These are phyloP conservation scores for Erysimum cheiri DNA, from an alignment of 441 rosid species.

Conservation along the genomic window DNA sequence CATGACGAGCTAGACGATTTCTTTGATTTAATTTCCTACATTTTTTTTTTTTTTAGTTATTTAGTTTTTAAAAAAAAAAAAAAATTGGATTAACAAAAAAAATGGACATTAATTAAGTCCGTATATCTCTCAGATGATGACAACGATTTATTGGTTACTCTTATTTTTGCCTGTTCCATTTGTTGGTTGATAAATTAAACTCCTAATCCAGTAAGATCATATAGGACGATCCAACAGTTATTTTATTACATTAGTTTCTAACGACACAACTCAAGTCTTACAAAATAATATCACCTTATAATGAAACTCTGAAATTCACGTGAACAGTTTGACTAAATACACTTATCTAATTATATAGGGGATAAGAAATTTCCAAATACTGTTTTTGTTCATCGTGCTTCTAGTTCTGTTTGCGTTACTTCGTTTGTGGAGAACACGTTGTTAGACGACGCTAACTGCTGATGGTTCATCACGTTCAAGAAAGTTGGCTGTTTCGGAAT, in stretches of 20 bases:
- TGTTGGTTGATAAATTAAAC: neutral
- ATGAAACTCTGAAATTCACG: neutral
- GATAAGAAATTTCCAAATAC: neutral
- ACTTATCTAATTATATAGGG: too few species aligned
- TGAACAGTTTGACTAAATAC: neutral
- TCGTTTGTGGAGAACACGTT: neutral
- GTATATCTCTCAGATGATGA: neutral
- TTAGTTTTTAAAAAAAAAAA: too few species aligned
- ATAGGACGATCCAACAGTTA: neutral
- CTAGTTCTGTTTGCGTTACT: neutral
- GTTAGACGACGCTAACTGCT: neutral
- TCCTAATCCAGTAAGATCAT: neutral
- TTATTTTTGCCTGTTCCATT: neutral
- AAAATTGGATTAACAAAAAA: too few species aligned
- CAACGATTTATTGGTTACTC: neutral
- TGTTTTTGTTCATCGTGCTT: neutral
- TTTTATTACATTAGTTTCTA: neutral
- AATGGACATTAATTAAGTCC: too few species aligned
- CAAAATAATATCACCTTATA: neutral
- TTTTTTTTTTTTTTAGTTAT: too few species aligned
- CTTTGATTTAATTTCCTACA: too few species aligned
- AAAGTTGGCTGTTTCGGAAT: constrained; percentile 45
- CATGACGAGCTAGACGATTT: constrained; percentile 1
- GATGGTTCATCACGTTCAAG: neutral
- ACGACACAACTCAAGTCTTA: neutral